Percentiles rank a stretch among this genome's conserved stretches.
These are phyloP conservation scores for Lyophyllum decastes DNA, from an alignment of 768 basidiomycete genomes.

Conservation along the genomic window DNA sequence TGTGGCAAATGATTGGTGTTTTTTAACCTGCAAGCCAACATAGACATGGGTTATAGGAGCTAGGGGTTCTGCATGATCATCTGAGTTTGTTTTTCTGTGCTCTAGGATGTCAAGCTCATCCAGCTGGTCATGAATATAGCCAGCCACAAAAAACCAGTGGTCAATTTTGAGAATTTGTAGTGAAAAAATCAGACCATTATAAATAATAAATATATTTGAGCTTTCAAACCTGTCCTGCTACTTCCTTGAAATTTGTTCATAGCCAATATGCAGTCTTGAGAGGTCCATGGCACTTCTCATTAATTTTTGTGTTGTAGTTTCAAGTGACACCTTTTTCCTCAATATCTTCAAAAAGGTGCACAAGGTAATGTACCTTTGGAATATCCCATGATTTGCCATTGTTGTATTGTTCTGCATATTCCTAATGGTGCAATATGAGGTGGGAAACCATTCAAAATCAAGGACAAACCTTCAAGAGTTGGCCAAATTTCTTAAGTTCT, in stretches of 20 bases:
- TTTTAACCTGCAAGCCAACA: neutral
- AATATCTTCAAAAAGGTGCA: conserved; percentile 35
- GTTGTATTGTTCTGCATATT: conserved; percentile 7
- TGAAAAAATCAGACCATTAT: neutral
- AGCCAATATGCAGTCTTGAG: conserved; percentile 26
- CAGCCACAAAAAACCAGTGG: neutral
- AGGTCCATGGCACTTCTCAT: conserved; percentile 31
- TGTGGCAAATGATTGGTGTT: neutral
- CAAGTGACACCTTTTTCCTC: conserved; percentile 26
- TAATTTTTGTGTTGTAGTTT: conserved; percentile 32
- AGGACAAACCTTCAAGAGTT: conserved; percentile 20
- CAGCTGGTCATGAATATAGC: conserved; percentile 4
- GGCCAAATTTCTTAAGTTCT: conserved; percentile 17
- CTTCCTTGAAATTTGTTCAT: conserved; percentile 32
- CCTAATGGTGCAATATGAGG: conserved; percentile 2
- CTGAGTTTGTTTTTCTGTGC: neutral
- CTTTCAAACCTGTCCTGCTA: conserved; percentile 31
- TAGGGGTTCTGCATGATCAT: neutral
- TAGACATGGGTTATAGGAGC: neutral
- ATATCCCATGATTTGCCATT: conserved; percentile 32
- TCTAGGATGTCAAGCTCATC: conserved; percentile 2
- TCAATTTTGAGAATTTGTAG: conserved; percentile 3
- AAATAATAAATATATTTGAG: too few relatives aligned
- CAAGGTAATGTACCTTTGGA: conserved; percentile 34
- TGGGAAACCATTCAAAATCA: neutral